phyloP scores from a whole-genome alignment of 805 yeast genomes.

The Ogataea corticis region DNA sequence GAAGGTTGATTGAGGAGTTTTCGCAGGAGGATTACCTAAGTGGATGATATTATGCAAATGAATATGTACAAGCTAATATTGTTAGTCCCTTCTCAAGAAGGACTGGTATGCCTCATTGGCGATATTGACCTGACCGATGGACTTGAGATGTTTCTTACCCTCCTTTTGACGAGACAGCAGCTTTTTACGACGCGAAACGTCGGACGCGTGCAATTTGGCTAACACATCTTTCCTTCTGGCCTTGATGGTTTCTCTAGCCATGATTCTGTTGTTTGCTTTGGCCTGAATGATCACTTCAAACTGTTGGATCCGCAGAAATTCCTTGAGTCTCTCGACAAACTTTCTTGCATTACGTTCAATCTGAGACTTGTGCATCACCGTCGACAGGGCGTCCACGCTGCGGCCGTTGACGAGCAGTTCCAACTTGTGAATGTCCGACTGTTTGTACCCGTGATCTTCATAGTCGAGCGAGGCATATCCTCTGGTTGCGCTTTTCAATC shows the following conservation, averaged over 20 bases:
- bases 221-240: slow-evolving; percentile 95
- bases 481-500: slow-evolving; percentile 80
- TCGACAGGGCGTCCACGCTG: slow-evolving; percentile 89
- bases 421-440: slow-evolving; percentile 79
- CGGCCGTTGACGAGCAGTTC: slow-evolving; percentile 87
- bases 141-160: slow-evolving; percentile 84
- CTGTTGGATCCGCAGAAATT: slow-evolving; percentile 75
- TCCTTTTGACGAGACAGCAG: slow-evolving; percentile 86
- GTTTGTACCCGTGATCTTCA: slow-evolving; percentile 86
- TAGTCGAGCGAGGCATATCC: slow-evolving; percentile 96
- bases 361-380: slow-evolving; percentile 82
- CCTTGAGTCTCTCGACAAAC: slow-evolving; percentile 81
- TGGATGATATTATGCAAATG: neutral
- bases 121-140: slow-evolving; percentile 74
- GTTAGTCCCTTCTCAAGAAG: slow-evolving; percentile 51
- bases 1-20: slow-evolving; percentile 20
- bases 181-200: slow-evolving; percentile 86
- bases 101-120: slow-evolving; percentile 89
- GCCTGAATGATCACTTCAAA: slow-evolving; percentile 95
- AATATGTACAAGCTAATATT: slow-evolving; percentile 11
- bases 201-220: slow-evolving; percentile 91
- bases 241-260: slow-evolving; percentile 91
- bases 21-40: neutral
- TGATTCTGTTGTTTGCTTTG: slow-evolving; percentile 69
- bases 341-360: slow-evolving; percentile 72